Evolutionary conservation across 2,329 filamentous ascomycete genomes (phyloP).

Genomic region (Aspergillus sp.): DNA sequence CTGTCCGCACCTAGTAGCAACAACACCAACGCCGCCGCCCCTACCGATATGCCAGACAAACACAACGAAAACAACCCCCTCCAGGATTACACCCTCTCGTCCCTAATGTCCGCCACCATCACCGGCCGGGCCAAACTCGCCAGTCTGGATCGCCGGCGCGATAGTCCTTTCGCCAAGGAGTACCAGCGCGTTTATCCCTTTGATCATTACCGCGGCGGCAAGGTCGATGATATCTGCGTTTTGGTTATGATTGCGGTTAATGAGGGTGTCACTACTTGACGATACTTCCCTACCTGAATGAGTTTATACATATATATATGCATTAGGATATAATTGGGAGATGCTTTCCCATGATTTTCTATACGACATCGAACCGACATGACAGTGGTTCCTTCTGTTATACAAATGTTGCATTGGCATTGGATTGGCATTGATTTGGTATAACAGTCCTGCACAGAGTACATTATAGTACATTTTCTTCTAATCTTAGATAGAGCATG

Average conservation of each 20-base stretch:
- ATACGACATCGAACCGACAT: too few relatives aligned
- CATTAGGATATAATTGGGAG: not conserved
- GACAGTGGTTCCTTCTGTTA: too few relatives aligned
- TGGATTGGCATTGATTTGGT: too few relatives aligned
- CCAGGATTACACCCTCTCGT: slow-evolving; percentile 56
- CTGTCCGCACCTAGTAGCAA: slow-evolving; percentile 6
- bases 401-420: too few relatives aligned
- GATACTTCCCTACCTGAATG: not conserved
- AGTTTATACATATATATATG: not conserved
- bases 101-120: slow-evolving; percentile 68
- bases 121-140: slow-evolving; percentile 75
- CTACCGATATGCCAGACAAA: too few relatives aligned
- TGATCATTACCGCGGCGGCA: slow-evolving; percentile 84
- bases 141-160: slow-evolving; percentile 68
- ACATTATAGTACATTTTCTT: too few relatives aligned
- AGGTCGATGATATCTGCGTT: slow-evolving; percentile 91
- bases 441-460: too few relatives aligned
- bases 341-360: too few relatives aligned
- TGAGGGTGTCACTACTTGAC: slow-evolving; percentile 20
- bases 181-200: slow-evolving; percentile 79
- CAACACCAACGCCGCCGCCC: too few relatives aligned
- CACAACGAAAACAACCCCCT: slow-evolving; percentile 3
- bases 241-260: slow-evolving; percentile 71
- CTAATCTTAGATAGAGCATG: too few relatives aligned
- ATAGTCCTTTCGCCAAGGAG: slow-evolving; percentile 92